These are phyloP conservation scores for Pseudozyma sp. DNA, from an alignment of 1,284 basidiomycete species.

Conservation along the genomic window DNA sequence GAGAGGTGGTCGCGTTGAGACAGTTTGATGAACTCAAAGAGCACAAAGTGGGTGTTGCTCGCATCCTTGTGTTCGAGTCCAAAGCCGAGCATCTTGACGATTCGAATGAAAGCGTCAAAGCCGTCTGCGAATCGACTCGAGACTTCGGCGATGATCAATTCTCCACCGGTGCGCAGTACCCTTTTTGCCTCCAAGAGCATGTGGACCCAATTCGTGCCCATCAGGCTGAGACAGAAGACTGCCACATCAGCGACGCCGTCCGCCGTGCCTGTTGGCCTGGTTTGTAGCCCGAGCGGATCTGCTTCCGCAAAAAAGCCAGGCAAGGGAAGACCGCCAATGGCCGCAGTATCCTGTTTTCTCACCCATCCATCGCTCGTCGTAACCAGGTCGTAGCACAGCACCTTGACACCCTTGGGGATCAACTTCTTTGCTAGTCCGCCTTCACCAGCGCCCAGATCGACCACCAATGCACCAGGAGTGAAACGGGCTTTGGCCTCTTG, in stretches of 20 bases:
- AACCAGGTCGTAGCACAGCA: slow-evolving; percentile 82
- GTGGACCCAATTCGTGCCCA: slow-evolving; percentile 95
- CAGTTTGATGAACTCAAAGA: slow-evolving; percentile 56
- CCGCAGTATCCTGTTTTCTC: slow-evolving; percentile 56
- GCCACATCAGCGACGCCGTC: slow-evolving; percentile 83
- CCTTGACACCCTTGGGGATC: slow-evolving; percentile 72
- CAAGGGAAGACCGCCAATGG: slow-evolving; percentile 45
- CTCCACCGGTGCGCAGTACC: slow-evolving; percentile 82
- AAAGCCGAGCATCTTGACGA: slow-evolving; percentile 84
- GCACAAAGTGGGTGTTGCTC: slow-evolving; percentile 56
- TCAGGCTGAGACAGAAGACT: slow-evolving; percentile 92
- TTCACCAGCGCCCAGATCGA: slow-evolving; percentile 95
- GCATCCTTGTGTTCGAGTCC: slow-evolving; percentile 75
- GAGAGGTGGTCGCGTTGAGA: slow-evolving; percentile 2
- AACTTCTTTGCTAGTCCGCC: slow-evolving; percentile 79
- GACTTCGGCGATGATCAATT: slow-evolving; percentile 94
- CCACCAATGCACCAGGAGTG: slow-evolving; percentile 78
- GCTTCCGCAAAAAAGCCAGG: slow-evolving; percentile 33
- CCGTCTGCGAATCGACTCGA: slow-evolving; percentile 64
- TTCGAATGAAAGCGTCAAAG: slow-evolving; percentile 77
- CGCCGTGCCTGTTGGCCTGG: background rate
- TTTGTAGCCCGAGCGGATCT: slow-evolving; percentile 22
- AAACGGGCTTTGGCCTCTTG: slow-evolving; percentile 31
- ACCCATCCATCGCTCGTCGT: slow-evolving; percentile 75
- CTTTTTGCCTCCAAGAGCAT: slow-evolving; percentile 90